Evolutionary conservation across 306 rosid genomes (phyloP).

Genomic region (Pterocarpus macrocarpus): DNA sequence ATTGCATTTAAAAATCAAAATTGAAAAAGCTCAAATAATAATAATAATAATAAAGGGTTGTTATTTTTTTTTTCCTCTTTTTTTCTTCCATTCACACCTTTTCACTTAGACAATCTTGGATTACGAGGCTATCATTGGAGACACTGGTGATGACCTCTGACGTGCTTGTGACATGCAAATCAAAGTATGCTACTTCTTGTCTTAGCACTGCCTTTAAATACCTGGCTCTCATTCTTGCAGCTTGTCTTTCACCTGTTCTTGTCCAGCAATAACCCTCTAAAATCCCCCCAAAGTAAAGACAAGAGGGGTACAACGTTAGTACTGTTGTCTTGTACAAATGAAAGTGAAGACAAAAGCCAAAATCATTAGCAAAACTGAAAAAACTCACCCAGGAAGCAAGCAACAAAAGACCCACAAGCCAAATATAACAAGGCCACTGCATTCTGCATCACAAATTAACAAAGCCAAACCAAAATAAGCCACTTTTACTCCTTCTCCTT

Average conservation of each 20-base stretch:
- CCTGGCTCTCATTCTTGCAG: conserved; percentile 87
- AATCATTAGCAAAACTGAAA: neutral
- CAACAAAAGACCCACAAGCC: conserved; percentile 73
- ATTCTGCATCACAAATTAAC: conserved; percentile 68
- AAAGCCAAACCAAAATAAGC: conserved; percentile 33
- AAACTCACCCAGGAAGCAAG: conserved; percentile 86
- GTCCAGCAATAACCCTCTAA: conserved; percentile 98
- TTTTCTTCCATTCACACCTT: conserved; percentile 58
- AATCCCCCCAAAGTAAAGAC: conserved; percentile 10
- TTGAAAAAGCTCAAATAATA: neutral
- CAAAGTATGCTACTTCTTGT: conserved; percentile 95
- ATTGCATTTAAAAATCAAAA: neutral
- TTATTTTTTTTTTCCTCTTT: neutral
- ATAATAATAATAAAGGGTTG: neutral
- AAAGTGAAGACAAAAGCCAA: conserved; percentile 17
- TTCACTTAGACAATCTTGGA: conserved; percentile 88
- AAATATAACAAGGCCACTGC: conserved; percentile 72
- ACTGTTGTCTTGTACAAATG: neutral
- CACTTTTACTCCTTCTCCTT: neutral
- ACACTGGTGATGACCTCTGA: conserved; percentile 90
- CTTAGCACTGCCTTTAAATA: conserved; percentile 85
- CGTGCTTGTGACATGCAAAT: conserved; percentile 88
- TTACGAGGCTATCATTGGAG: conserved; percentile 81
- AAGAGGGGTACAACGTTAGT: neutral
- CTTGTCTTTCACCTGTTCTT: conserved; percentile 93